phyloP scores from a whole-genome alignment of 768 basidiomycete genomes.

The Sarcodon sp. region DNA sequence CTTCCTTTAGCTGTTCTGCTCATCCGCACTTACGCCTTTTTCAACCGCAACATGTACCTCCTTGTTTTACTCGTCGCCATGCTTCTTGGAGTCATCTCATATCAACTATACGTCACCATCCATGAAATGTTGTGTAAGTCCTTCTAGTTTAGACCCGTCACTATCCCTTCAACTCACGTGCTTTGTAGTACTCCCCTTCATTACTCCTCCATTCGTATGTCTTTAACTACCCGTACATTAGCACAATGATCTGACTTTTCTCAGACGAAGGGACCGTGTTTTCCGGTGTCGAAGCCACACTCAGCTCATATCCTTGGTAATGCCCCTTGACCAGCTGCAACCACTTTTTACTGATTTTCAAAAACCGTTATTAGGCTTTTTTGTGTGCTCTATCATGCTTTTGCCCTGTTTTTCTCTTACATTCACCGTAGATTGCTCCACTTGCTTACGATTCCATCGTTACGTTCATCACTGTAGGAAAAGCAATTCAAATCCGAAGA shows the following conservation, averaged over 20 bases:
- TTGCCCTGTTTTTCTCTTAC: neutral
- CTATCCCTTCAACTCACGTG: neutral
- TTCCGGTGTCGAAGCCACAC: conserved; percentile 73
- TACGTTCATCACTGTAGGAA: conserved; percentile 70
- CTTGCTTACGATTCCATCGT: conserved; percentile 73
- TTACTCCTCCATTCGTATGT: conserved; percentile 48
- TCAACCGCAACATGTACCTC: conserved; percentile 63
- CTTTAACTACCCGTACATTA: too few relatives aligned
- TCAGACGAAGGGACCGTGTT: conserved; percentile 53
- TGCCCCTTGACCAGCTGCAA: conserved; percentile 38
- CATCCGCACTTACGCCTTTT: conserved; percentile 79
- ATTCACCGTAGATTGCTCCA: conserved; percentile 51
- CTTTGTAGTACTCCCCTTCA: conserved; percentile 45
- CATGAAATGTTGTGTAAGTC: conserved; percentile 64
- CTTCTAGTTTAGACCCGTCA: conserved; percentile 22
- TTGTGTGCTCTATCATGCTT: conserved; percentile 7
- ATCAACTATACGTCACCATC: conserved; percentile 71
- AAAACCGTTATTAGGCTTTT: conserved; percentile 8
- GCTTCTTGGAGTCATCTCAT: conserved; percentile 62
- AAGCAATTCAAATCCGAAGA: conserved; percentile 65
- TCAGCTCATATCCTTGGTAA: conserved; percentile 72
- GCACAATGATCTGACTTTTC: neutral
- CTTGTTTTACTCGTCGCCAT: conserved; percentile 52
- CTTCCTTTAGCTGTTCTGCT: conserved; percentile 50
- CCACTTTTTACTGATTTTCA: conserved; percentile 19